Evolutionary conservation across 768 basidiomycete species (phyloP).

Genomic region (Astraeus odoratus): DNA sequence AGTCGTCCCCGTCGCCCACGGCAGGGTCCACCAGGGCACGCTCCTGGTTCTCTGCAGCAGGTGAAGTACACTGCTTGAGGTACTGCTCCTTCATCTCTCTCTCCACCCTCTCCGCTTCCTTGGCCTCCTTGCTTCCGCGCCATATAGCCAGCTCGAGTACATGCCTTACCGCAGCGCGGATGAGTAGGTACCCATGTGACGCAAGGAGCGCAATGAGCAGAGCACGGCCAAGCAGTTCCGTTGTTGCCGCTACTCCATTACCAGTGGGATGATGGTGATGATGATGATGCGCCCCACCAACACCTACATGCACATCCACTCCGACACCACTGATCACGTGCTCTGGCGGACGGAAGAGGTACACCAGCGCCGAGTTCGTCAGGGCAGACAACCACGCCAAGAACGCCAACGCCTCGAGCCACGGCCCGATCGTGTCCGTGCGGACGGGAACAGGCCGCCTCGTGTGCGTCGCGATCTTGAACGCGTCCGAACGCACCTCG

Average conservation of each 20-base stretch:
- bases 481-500: constrained; percentile 89
- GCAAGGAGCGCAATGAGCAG: constrained; percentile 70
- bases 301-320: constrained; percentile 3
- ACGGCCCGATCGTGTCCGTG: constrained; percentile 88
- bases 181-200: constrained; percentile 78
- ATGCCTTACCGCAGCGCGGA: constrained; percentile 57
- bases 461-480: constrained; percentile 86
- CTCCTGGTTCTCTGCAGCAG: constrained; percentile 1
- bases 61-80: constrained; percentile 16
- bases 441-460: constrained; percentile 82
- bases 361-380: constrained; percentile 85
- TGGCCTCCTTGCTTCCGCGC: constrained; percentile 64
- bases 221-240: constrained; percentile 53
- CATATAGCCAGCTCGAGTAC: constrained; percentile 72
- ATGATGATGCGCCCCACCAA: background rate
- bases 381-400: constrained; percentile 87
- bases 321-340: constrained; percentile 4
- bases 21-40: constrained; percentile 1
- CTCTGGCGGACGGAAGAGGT: constrained; percentile 65
- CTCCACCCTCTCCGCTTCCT: constrained; percentile 49
- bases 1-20: constrained; percentile 14
- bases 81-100: constrained; percentile 43
- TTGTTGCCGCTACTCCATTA: constrained; percentile 31
- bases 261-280: constrained; percentile 11
- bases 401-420: constrained; percentile 84